Conservation (phyloP, 495 filamentous ascomycete genomes). For the Podospora conica region DNA sequence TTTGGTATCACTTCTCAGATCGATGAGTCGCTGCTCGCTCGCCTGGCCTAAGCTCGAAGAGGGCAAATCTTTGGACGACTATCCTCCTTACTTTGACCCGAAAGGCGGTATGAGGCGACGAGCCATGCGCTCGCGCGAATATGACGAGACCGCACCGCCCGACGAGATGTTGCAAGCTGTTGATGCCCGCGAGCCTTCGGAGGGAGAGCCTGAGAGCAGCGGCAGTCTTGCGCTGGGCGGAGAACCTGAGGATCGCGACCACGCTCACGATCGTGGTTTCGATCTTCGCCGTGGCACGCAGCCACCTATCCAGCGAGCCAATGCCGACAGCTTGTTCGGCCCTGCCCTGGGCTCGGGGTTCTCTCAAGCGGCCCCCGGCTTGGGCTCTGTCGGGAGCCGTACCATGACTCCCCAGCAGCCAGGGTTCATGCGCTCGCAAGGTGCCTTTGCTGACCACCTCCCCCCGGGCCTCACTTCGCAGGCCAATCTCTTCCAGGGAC, state of each 20-base stretch:
- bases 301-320: conserved; percentile 65
- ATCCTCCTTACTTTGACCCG: conserved; percentile 74
- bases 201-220: conserved; percentile 63
- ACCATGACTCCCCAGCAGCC: conserved; percentile 81
- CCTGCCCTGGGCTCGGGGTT: conserved; percentile 49
- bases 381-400: conserved; percentile 52
- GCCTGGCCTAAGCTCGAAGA: conserved; percentile 23
- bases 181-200: conserved; percentile 35
- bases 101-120: conserved; percentile 71
- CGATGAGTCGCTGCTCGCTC: conserved; percentile 27
- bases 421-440: conserved; percentile 54
- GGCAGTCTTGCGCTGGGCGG: conserved; percentile 81
- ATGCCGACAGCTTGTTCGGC: conserved; percentile 48
- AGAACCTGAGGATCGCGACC: conserved; percentile 73
- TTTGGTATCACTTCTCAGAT: conserved; percentile 28
- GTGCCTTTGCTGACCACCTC: conserved; percentile 52
- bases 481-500: conserved; percentile 58
- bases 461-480: conserved; percentile 45
- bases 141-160: conserved; percentile 44
- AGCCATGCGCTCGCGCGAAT: conserved; percentile 63
- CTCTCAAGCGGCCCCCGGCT: conserved; percentile 39
- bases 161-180: conserved; percentile 49
- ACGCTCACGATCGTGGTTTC: conserved; percentile 47
- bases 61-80: conserved; percentile 29
- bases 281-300: conserved; percentile 54